phyloP scores from a whole-genome alignment of 2,329 filamentous ascomycete genomes.

The Alternaria incomplexa region DNA sequence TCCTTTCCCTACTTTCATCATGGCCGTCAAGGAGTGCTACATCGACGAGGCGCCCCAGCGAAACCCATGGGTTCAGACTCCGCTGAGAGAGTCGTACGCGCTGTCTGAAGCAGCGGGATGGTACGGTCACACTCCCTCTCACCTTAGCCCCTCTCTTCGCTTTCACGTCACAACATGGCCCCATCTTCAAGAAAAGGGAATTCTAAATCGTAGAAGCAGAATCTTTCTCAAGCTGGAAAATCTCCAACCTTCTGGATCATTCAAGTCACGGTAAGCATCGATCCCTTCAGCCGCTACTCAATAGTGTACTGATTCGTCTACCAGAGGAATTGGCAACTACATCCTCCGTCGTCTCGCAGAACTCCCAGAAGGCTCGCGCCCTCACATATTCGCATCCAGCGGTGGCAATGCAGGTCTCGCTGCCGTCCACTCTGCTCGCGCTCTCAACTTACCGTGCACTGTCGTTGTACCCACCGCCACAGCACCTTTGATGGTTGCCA shows the following conservation, averaged over 20 bases:
- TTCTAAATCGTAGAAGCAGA: slow-evolving; percentile 62
- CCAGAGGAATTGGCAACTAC: slow-evolving; percentile 72
- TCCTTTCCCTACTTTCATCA: slow-evolving; percentile 14
- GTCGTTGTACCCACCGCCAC: slow-evolving; percentile 75
- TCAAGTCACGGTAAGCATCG: slow-evolving; percentile 69
- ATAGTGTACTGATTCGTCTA: slow-evolving; percentile 12
- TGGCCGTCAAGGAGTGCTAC: slow-evolving; percentile 34
- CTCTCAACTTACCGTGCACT: slow-evolving; percentile 70
- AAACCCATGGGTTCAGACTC: slow-evolving; percentile 71
- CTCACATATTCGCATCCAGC: slow-evolving; percentile 79
- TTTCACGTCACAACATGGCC: not conserved
- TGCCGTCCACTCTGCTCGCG: slow-evolving; percentile 73
- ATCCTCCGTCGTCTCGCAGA: slow-evolving; percentile 61
- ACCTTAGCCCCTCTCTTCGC: not conserved
- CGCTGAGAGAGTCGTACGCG: slow-evolving; percentile 69
- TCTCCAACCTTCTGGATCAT: slow-evolving; percentile 82
- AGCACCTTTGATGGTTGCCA: slow-evolving; percentile 72
- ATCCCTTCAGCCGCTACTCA: not conserved
- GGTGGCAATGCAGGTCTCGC: slow-evolving; percentile 88
- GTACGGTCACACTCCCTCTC: slow-evolving; percentile 55
- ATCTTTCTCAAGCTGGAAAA: slow-evolving; percentile 87
- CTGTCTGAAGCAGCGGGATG: slow-evolving; percentile 75
- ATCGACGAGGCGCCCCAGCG: slow-evolving; percentile 29
- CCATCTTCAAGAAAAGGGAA: slow-evolving; percentile 24
- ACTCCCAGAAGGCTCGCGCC: slow-evolving; percentile 38